Base-by-base conservation (phyloP, 768 basidiomycete genomes). In the Tulasnella sp. region DNA sequence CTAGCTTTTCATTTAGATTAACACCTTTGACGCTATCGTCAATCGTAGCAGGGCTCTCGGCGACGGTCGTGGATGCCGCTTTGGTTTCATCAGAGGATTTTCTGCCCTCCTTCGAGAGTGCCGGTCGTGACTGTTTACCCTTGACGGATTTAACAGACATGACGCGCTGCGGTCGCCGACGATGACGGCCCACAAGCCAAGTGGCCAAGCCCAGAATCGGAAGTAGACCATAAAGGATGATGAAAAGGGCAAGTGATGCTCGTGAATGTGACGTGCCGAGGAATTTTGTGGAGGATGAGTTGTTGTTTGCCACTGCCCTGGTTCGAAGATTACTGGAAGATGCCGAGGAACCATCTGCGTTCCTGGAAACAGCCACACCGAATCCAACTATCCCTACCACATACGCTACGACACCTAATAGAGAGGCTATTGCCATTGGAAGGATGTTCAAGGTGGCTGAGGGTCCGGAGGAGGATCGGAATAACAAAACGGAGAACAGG, bases 231-330 rank as follows among this genome's bases (percentile, higher is more conserved):
- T 84, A 87, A 19, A 86, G 65, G 33, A 69, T 70, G 34, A 75
- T 53, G 60, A 81, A 83, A 13, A 88, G 71, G 15, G 72, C 72
- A 37, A 87, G 65, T 29, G 82, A 81, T 1, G 73, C 78, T 60
- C 71, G 69, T 28, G 80, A 76, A 59, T 88, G 86, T 6, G 63
- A 60, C 1, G 85, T 86, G 53, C 66, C 68, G 39, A 86, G 70
- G 53, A 65, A 53, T n/a, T n/a, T n/a, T n/a, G n/a, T n/a, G n/a
- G n/a, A n/a, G n/a, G n/a, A n/a, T 24, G 8, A 45, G 13, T 57
- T 44, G 37, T 59, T 56, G 35, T 63, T 56, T 10, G 67, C 61
- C 12, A 19, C 40, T 66, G 39, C 34, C 60, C 40, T 69, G 67
- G 56, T 65, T 70, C 37, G 61, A 48, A 65, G 15, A 35, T 24